Evolutionary conservation across 306 rosid genomes (phyloP), one percentile per base, ranked within the genome.

Genomic region (Dalbergia oliveri): DNA sequence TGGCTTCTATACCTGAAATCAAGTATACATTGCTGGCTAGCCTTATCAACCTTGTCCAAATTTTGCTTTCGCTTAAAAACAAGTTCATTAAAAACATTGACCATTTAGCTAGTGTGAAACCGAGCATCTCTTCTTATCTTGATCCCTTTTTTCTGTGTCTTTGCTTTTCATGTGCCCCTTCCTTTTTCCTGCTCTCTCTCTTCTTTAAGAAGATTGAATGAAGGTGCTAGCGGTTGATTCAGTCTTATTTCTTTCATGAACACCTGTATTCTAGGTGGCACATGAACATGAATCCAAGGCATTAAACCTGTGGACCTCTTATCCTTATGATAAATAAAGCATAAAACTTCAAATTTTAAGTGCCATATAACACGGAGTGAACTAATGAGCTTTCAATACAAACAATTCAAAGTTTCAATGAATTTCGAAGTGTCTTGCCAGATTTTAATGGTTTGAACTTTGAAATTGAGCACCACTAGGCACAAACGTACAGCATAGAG

Each of bases 181-280:
- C 9, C 14, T 11, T 6, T 4, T 47, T 8, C n/a, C 5, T 50
- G 0, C 23, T 75, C 64, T 76, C 66, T 67, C 16, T 57, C 9
- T 19, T 58, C 33, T 57, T 16, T 19, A 19, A 37, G 35, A 14
- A 33, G 37, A 50, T 37, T 76, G 53, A 76, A 65, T 37, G 66
- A 18, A 44, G 16, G 44, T 51, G 58, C 58, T 18, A 4, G 1
- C 15, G 8, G 16, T 51, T 15, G 14, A 51, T 14, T 19, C 16
- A 73, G 15, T 15, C 11, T 49, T 63, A 12, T 44, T 31, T 23
- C 72, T 50, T 76, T n/a, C 39, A 50, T 16, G 41, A 76, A 64
- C 73, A 50, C 72, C 65, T 50, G 80, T 64, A 50, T 13, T 35
- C 54, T 13, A 76, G 53, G 73, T 76, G 80, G 58, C 80, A 76